A percentile compares a stretch with the other conserved stretches of the same genome.
These are phyloP conservation scores for Dioszegia aurantiaca DNA, from an alignment of 768 basidiomycete species.

Conservation along the genomic window DNA sequence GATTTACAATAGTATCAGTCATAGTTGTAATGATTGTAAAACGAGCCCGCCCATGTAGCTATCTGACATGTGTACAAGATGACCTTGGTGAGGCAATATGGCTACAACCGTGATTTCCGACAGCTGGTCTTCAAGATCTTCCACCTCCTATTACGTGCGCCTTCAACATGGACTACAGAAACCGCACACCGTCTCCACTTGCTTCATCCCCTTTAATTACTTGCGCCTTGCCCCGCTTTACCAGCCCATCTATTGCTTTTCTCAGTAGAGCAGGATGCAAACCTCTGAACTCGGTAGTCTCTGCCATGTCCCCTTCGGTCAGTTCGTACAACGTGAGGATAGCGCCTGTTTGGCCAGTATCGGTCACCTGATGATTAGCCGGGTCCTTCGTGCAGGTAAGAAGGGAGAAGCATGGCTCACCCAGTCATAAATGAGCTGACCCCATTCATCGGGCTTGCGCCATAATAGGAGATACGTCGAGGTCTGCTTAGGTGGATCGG, in stretches of 20 bases:
- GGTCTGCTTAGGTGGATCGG: slow-evolving; percentile 48
- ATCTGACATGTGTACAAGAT: no score
- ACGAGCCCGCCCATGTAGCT: no score
- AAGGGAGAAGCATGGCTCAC: slow-evolving; percentile 38
- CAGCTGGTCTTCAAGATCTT: no score
- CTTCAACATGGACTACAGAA: slow-evolving; percentile 31
- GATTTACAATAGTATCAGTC: no score
- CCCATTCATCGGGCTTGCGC: slow-evolving; percentile 55
- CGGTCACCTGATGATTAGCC: slow-evolving; percentile 42
- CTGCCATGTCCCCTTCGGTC: slow-evolving; percentile 52
- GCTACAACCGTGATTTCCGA: no score
- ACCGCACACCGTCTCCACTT: slow-evolving; percentile 54
- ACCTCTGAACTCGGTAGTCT: slow-evolving; percentile 53
- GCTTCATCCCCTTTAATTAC: slow-evolving; percentile 53
- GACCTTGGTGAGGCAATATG: no score
- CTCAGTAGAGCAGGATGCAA: slow-evolving; percentile 51
- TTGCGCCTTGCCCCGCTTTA: slow-evolving; percentile 54
- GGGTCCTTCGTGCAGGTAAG: neutral
- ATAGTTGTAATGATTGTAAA: no score
- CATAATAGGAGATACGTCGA: slow-evolving; percentile 52
- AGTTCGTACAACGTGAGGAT: slow-evolving; percentile 56
- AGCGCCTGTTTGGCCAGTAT: slow-evolving; percentile 51
- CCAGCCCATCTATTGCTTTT: slow-evolving; percentile 51
- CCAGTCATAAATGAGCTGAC: slow-evolving; percentile 53
- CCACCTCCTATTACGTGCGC: no score